These are phyloP conservation scores for Tricholoma sp. DNA, from an alignment of 768 basidiomycete genomes.

Conservation along the genomic window DNA sequence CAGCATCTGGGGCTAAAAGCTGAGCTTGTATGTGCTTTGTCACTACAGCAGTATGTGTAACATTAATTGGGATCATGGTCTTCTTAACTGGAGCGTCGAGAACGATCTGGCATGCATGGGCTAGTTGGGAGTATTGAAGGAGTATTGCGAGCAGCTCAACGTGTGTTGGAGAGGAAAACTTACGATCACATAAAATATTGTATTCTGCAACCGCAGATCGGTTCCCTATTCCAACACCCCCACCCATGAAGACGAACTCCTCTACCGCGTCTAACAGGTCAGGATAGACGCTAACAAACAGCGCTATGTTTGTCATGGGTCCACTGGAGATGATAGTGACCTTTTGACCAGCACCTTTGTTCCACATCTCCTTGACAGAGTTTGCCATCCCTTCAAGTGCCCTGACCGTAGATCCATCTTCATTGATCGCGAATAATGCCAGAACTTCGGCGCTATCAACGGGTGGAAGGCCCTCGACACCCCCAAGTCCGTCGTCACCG, in stretches of 20 bases:
- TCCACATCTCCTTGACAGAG: slow-evolving; percentile 51
- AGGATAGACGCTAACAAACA: slow-evolving; percentile 55
- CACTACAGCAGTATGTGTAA: slow-evolving; percentile 82
- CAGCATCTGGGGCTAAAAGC: slow-evolving; percentile 39
- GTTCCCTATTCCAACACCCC: slow-evolving; percentile 83
- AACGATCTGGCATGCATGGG: slow-evolving; percentile 81
- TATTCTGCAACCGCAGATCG: slow-evolving; percentile 77
- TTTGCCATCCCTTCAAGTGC: slow-evolving; percentile 69
- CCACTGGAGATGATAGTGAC: slow-evolving; percentile 73
- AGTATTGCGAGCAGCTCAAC: background rate
- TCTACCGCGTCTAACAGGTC: slow-evolving; percentile 52
- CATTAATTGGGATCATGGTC: slow-evolving; percentile 81
- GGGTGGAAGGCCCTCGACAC: slow-evolving; percentile 71
- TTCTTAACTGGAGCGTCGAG: slow-evolving; percentile 63
- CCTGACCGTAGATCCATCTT: slow-evolving; percentile 36
- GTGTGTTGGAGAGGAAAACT: slow-evolving; percentile 22
- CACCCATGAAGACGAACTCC: slow-evolving; percentile 86
- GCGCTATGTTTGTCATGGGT: slow-evolving; percentile 79
- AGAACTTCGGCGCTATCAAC: slow-evolving; percentile 43
- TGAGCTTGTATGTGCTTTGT: slow-evolving; percentile 45
- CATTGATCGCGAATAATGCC: slow-evolving; percentile 40
- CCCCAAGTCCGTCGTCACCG: slow-evolving; percentile 76
- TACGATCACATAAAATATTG: slow-evolving; percentile 80
- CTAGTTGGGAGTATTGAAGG: slow-evolving; percentile 27
- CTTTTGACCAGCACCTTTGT: slow-evolving; percentile 51